Conservation (phyloP, 2,329 filamentous ascomycete genomes). For the Massarina eburnea region DNA sequence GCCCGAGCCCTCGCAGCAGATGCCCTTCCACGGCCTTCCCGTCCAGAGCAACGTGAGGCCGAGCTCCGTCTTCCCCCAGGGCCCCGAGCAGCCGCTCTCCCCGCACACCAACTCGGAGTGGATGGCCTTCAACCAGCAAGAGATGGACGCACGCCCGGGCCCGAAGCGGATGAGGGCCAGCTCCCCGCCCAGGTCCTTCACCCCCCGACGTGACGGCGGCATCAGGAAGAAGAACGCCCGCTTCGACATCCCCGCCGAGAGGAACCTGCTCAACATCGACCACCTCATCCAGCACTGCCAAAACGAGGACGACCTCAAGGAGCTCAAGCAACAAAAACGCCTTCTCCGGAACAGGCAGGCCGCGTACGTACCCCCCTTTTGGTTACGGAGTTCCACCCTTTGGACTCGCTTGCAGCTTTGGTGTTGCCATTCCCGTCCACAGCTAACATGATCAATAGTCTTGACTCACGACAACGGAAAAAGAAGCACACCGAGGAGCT, state of each 20-base stretch:
- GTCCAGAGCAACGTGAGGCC: slow-evolving; percentile 47
- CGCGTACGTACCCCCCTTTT: slow-evolving; percentile 64
- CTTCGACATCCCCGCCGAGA: slow-evolving; percentile 93
- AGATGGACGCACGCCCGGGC: slow-evolving; percentile 52
- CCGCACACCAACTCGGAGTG: slow-evolving; percentile 64
- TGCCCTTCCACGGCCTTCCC: slow-evolving; percentile 41
- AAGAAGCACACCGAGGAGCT: slow-evolving; percentile 97
- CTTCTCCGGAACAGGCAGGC: slow-evolving; percentile 93
- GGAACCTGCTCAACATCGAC: slow-evolving; percentile 94
- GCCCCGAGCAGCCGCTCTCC: slow-evolving; percentile 56
- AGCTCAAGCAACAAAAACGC: slow-evolving; percentile 97
- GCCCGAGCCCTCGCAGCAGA: slow-evolving; percentile 45
- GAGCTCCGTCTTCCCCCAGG: slow-evolving; percentile 52
- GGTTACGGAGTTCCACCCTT: slow-evolving; percentile 49
- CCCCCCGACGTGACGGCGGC: slow-evolving; percentile 77
- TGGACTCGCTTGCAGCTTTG: slow-evolving; percentile 23
- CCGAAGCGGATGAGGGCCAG: slow-evolving; percentile 63
- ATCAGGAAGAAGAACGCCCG: slow-evolving; percentile 99
- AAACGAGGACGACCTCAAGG: slow-evolving; percentile 92
- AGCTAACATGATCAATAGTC: slow-evolving; percentile 57
- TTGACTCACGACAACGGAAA: slow-evolving; percentile 96
- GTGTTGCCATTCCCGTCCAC: slow-evolving; percentile 25
- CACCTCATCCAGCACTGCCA: slow-evolving; percentile 83
- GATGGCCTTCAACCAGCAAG: slow-evolving; percentile 53
- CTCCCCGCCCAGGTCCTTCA: slow-evolving; percentile 72